A percentile compares a stretch with the other conserved stretches of the same genome.
Conservation (phyloP, 1,139 yeast genomes). For the Yamadazyma jaroonii region DNA sequence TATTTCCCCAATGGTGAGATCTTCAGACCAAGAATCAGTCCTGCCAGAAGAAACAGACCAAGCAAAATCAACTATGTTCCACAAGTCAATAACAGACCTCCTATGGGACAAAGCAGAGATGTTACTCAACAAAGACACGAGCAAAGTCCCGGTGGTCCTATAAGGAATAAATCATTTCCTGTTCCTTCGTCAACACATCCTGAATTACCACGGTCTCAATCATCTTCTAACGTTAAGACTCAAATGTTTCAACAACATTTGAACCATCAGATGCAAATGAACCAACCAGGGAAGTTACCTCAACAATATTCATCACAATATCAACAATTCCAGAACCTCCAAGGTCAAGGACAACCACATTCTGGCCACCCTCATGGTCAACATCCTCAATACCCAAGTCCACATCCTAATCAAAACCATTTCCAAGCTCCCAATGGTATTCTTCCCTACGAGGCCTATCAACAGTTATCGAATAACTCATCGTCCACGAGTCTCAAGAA, state of each 20-base stretch:
- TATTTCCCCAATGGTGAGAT: slow-evolving; percentile 57
- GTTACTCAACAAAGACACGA: no score
- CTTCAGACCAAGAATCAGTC: slow-evolving; percentile 45
- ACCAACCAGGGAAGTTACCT: slow-evolving; percentile 16
- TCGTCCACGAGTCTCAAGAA: slow-evolving; percentile 15
- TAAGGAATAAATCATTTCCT: background rate
- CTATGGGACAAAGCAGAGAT: background rate
- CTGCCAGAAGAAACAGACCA: slow-evolving; percentile 37
- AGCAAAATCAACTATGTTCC: slow-evolving; percentile 18
- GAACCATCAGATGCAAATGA: slow-evolving; percentile 15
- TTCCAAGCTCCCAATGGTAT: no score
- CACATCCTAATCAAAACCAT: no score
- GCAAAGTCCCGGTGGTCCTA: background rate
- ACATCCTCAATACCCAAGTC: no score
- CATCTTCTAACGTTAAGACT: no score
- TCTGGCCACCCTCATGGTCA: no score
- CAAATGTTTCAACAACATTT: slow-evolving; percentile 16
- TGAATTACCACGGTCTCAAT: no score
- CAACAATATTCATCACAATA: slow-evolving; percentile 16
- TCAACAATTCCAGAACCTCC: slow-evolving; percentile 16
- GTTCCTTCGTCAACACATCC: no score
- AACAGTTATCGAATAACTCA: slow-evolving; percentile 14
- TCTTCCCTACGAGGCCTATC: slow-evolving; percentile 11
- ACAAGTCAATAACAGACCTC: slow-evolving; percentile 4
- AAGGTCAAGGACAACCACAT: background rate